Evolutionary conservation across 2,329 filamentous ascomycete genomes (phyloP).

Genomic region (Neopestalotiopsis sp.): DNA sequence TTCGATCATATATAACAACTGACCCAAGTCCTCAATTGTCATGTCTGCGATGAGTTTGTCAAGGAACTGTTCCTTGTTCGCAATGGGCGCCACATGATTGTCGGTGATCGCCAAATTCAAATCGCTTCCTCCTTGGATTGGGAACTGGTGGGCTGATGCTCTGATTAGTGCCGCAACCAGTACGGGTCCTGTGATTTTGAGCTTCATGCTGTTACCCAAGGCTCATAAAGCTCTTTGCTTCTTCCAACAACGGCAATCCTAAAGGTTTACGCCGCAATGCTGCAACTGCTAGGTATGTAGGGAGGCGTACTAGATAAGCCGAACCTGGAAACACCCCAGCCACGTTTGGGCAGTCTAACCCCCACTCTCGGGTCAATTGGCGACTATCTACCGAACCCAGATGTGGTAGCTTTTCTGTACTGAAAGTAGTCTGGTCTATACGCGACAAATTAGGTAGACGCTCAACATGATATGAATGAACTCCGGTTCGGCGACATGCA

Average conservation of each 20-base stretch:
- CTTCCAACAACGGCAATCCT: neutral
- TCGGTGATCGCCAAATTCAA: neutral
- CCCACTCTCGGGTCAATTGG: no score
- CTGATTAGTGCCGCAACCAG: neutral
- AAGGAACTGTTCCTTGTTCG: constrained; percentile 33
- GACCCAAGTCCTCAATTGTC: constrained; percentile 39
- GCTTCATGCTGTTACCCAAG: neutral
- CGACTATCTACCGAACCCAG: no score
- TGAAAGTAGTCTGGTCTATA: no score
- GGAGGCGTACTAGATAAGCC: no score
- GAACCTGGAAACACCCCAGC: no score
- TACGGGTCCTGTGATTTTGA: neutral
- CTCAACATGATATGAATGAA: no score
- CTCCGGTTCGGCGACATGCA: no score
- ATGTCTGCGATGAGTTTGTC: constrained; percentile 36
- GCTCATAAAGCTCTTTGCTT: neutral
- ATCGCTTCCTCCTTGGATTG: neutral
- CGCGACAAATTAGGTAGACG: no score
- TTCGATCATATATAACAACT: constrained; percentile 10
- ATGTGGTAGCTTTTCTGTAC: no score
- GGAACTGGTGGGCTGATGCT: neutral
- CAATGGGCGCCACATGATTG: neutral
- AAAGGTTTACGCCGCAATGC: neutral
- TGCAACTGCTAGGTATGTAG: no score
- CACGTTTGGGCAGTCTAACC: no score